phyloP scores from a whole-genome alignment of 2,329 filamentous ascomycete species.

The Falciphora oryzae region DNA sequence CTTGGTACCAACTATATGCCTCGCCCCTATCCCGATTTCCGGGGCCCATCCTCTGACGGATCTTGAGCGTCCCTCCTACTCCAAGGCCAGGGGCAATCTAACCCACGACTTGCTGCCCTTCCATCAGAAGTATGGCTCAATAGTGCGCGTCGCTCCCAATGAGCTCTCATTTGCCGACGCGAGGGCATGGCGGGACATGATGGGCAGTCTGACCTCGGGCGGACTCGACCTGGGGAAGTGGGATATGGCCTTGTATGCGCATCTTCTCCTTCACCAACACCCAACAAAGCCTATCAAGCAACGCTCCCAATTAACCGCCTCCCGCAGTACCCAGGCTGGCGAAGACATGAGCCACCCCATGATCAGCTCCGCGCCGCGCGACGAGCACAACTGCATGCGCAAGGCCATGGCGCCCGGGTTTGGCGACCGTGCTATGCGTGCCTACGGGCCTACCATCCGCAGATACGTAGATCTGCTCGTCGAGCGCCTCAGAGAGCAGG shows the following conservation, averaged over 20 bases:
- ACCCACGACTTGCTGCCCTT: conserved; percentile 15
- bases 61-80: too few relatives aligned
- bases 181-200: conserved; percentile 32
- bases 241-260: too few relatives aligned
- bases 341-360: too few relatives aligned
- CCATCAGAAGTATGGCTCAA: conserved; percentile 26
- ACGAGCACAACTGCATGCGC: conserved; percentile 28
- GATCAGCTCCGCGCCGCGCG: too few relatives aligned
- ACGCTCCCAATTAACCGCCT: conserved; percentile 25
- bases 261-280: conserved; percentile 13
- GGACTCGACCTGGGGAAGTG: conserved; percentile 34
- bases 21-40: too few relatives aligned
- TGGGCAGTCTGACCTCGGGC: conserved; percentile 48
- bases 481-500: conserved; percentile 23
- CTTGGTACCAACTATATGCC: too few relatives aligned
- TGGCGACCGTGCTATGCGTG: conserved; percentile 29
- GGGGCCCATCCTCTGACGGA: too few relatives aligned
- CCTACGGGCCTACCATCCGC: conserved; percentile 32
- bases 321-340: too few relatives aligned
- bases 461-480: conserved; percentile 32
- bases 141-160: conserved; percentile 36
- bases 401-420: conserved; percentile 30
- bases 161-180: conserved; percentile 34
- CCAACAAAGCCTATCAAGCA: conserved; percentile 29
- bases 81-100: conserved; percentile 15